Evolutionary conservation across 2,329 filamentous ascomycete genomes (phyloP).

Genomic region (Onygenales sp.): DNA sequence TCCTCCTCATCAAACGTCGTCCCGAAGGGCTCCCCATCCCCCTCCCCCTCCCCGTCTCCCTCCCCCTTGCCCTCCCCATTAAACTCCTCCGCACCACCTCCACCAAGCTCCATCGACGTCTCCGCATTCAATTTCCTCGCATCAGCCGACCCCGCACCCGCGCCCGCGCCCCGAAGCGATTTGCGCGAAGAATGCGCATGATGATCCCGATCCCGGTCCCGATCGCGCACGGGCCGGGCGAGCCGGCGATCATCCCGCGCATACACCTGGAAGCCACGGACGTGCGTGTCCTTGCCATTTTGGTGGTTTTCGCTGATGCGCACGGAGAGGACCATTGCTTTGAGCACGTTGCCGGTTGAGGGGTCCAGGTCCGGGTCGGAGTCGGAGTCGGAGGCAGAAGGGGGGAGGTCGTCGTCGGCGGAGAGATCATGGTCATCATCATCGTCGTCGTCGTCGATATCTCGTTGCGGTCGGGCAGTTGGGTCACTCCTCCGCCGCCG

Average conservation of each 20-base stretch:
- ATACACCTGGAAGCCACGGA: constrained; percentile 85
- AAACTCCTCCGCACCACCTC: constrained; percentile 8
- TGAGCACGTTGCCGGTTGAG: constrained; percentile 61
- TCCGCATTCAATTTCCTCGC: constrained; percentile 12
- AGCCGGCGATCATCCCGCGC: constrained; percentile 36
- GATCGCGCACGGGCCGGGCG: constrained; percentile 18
- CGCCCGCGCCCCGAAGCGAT: constrained; percentile 16
- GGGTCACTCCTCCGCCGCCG: constrained; percentile 5
- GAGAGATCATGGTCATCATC: constrained; percentile 5
- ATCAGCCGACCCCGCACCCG: constrained; percentile 2
- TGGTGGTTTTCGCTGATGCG: constrained; percentile 94
- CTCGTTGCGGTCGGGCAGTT: too few relatives aligned
- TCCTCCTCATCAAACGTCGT: constrained; percentile 34
- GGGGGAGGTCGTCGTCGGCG: constrained; percentile 4
- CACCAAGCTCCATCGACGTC: constrained; percentile 1
- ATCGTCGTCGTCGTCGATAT: constrained; percentile 3
- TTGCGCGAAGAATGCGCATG: constrained; percentile 11
- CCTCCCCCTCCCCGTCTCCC: constrained; percentile 16
- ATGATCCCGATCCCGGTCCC: constrained; percentile 2
- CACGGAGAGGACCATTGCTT: constrained; percentile 84
- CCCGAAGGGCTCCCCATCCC: constrained; percentile 16
- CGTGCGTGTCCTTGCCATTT: constrained; percentile 98
- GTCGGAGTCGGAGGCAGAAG: constrained; percentile 8
- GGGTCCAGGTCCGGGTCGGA: constrained; percentile 16
- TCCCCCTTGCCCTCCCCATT: constrained; percentile 6